Evolutionary conservation across 768 basidiomycete species (phyloP), one percentile per base, ranked within the genome.

Genomic region (Boletus edulis): DNA sequence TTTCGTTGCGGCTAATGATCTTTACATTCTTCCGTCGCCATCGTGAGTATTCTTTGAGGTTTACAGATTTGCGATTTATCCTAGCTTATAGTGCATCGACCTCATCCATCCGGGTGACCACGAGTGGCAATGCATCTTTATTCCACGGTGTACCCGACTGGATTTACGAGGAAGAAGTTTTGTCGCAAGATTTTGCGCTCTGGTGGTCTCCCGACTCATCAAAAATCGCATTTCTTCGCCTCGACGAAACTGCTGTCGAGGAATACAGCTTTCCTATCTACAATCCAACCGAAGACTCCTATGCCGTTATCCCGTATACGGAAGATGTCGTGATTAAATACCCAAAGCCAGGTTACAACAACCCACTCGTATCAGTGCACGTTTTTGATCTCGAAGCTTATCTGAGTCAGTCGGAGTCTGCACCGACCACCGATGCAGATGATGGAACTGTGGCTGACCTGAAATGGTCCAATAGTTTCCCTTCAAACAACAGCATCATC

Each of bases 71-170:
- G 32, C 3, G 9, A 3, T 53, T 61, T 47, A 67, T 49, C 46
- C 44, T 40, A 10, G 49, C 31, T n/a, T 48, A 29, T 29, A 78
- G 75, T 20, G 62, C 72, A 9, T 68, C 73, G 3, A 66, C 76
- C 2, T 60, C 74, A 14, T 75, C 86, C 11, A 86, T 95, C 47
- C 86, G 87, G 11, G 78, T 98, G 11, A 99, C 96, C 2, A 74
- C 77, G 1, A 82, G 86, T 14, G 97, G 97, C 0, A 90, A 87
- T 49, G 79, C 83, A 0, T 87, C 89, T 0, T 77, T 95, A 15
- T 97, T 98, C 77, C 85, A 98, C 64, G 97, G 97, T 8, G 89
- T 97, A 2, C 91, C 94, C 0, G 94, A 97, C 68, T 98, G 97
- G 96, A 96, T 98, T 5, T 95, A 95, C 70, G 94, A 96, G 69